phyloP scores from a whole-genome alignment of 495 filamentous ascomycete species.

The Aspergillus nanangensis region DNA sequence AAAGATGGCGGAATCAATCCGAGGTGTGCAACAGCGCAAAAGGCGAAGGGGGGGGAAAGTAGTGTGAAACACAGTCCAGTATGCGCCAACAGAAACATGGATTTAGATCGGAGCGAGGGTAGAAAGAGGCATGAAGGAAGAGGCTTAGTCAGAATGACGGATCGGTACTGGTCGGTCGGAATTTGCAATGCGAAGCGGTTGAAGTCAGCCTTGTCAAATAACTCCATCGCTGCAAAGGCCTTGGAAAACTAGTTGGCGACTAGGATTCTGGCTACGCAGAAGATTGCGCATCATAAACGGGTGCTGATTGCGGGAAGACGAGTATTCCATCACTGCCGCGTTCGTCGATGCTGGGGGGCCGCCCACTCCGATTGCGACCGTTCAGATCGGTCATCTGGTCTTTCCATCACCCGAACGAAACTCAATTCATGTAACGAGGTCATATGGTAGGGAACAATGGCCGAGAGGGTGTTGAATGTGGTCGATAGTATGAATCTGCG shows the following conservation, averaged over 20 bases:
- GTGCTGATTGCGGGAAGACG: neutral
- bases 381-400: conserved; percentile 7
- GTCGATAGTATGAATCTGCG: neutral
- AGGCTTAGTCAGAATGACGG: neutral
- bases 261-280: neutral
- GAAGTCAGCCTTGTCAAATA: too few species aligned
- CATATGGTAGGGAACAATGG: too few species aligned
- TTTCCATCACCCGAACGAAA: conserved; percentile 1
- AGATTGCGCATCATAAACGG: neutral
- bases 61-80: neutral
- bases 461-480: conserved; percentile 1
- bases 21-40: neutral
- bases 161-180: too few species aligned
- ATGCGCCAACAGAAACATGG: neutral
- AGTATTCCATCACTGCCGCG: conserved; percentile 24
- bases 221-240: neutral
- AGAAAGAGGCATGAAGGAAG: neutral
- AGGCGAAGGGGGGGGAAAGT: neutral
- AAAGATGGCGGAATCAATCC: neutral
- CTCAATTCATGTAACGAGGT: too few species aligned
- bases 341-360: conserved; percentile 24
- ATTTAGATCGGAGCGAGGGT: neutral
- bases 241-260: neutral
- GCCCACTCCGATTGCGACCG: conserved; percentile 28
- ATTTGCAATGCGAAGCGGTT: too few species aligned